Conservation (phyloP, 768 basidiomycete genomes). For the Dictyophora rubrovolvata region DNA sequence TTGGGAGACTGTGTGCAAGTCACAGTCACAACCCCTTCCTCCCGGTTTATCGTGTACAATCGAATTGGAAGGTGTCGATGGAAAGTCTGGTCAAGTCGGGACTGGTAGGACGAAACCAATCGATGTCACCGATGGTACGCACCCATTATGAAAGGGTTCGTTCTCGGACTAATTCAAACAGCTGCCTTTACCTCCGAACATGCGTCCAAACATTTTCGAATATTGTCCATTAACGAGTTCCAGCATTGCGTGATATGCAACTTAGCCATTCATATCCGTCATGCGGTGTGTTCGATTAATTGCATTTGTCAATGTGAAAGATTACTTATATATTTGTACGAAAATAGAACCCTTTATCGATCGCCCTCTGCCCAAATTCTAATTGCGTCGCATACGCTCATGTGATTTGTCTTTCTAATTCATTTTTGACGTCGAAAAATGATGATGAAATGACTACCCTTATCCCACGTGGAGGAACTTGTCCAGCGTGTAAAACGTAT, state of each 20-base stretch:
- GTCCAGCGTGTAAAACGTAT: slow-evolving; percentile 41
- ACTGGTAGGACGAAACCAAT: slow-evolving; percentile 49
- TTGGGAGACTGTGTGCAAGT: slow-evolving; percentile 34
- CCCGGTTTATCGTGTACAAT: slow-evolving; percentile 38
- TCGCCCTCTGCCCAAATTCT: slow-evolving; percentile 42
- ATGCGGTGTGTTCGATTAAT: slow-evolving; percentile 27
- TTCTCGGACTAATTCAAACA: background rate
- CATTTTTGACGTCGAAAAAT: slow-evolving; percentile 28
- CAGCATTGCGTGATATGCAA: slow-evolving; percentile 25
- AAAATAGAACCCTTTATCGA: slow-evolving; percentile 38
- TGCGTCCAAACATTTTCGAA: slow-evolving; percentile 9
- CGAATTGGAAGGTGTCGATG: slow-evolving; percentile 65
- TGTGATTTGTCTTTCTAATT: slow-evolving; percentile 41
- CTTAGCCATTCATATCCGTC: slow-evolving; percentile 29
- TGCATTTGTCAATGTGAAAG: background rate
- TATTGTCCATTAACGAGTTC: background rate
- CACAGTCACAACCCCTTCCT: slow-evolving; percentile 29
- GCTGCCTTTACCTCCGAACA: slow-evolving; percentile 11
- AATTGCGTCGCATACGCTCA: slow-evolving; percentile 47
- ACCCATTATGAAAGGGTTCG: background rate
- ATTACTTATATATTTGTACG: background rate
- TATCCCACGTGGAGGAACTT: slow-evolving; percentile 55
- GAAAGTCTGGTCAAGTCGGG: slow-evolving; percentile 43
- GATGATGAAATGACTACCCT: slow-evolving; percentile 20
- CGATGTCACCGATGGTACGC: slow-evolving; percentile 44